Evolutionary conservation across 768 basidiomycete genomes (phyloP).

Genomic region (Pleurotus pulmonarius): DNA sequence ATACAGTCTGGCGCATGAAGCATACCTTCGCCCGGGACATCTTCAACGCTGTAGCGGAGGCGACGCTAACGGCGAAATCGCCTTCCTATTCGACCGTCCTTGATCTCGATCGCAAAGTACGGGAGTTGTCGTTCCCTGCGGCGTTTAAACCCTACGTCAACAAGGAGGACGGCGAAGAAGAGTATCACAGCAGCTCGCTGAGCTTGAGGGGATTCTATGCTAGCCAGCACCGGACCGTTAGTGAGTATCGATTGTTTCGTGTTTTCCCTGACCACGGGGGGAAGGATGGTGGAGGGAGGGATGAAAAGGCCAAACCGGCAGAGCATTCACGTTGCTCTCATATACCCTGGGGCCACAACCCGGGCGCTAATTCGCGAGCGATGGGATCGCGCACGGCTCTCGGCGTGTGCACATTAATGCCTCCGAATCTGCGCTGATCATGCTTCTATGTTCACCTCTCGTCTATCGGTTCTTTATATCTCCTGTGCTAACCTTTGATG

Average conservation of each 20-base stretch:
- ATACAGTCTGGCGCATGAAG: conserved; percentile 55
- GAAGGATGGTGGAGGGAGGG: neutral
- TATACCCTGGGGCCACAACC: neutral
- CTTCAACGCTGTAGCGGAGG: conserved; percentile 43
- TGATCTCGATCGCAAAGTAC: conserved; percentile 48
- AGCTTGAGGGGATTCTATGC: conserved; percentile 52
- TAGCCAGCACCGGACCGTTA: conserved; percentile 54
- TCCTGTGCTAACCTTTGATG: neutral
- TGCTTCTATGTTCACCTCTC: neutral
- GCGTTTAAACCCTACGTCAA: conserved; percentile 42
- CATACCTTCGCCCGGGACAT: conserved; percentile 48
- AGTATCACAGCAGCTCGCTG: conserved; percentile 45
- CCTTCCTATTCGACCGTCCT: conserved; percentile 43
- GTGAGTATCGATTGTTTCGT: conserved; percentile 30
- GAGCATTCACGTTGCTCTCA: neutral
- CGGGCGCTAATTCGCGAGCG: conserved; percentile 2
- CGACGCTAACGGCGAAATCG: conserved; percentile 44
- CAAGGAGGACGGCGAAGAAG: conserved; percentile 41
- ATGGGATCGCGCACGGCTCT: conserved; percentile 4
- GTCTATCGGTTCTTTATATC: neutral
- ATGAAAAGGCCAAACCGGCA: neutral
- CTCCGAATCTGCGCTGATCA: neutral
- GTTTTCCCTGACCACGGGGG: neutral
- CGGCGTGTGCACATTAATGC: neutral
- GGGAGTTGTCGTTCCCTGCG: conserved; percentile 41